A percentile compares a stretch with the other conserved stretches of the same genome.
phyloP scores from a whole-genome alignment of 179 eudicot species.

The Beta corolliflora region DNA sequence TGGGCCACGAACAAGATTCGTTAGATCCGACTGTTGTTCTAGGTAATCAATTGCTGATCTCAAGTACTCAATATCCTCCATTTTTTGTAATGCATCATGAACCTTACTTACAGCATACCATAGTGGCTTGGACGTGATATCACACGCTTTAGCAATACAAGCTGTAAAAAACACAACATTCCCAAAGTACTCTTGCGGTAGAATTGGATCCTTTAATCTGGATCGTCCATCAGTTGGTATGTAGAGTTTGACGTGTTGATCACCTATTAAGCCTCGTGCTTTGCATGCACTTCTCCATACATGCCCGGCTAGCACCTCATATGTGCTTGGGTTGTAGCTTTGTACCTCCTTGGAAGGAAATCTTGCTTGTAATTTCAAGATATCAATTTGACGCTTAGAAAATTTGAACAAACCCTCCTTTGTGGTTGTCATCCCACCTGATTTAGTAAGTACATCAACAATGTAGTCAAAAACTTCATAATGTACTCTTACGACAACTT shows the following conservation, averaged over 20 bases:
- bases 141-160: slow-evolving; percentile 34
- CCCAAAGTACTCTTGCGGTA: slow-evolving; percentile 47
- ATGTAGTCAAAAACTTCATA: neutral
- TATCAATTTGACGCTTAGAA: slow-evolving; percentile 27
- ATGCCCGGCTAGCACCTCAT: slow-evolving; percentile 41
- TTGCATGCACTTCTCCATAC: slow-evolving; percentile 43
- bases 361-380: slow-evolving; percentile 26
- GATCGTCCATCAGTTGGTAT: slow-evolving; percentile 49
- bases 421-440: slow-evolving; percentile 3
- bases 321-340: slow-evolving; percentile 34
- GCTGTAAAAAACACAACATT: slow-evolving; percentile 45
- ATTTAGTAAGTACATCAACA: neutral
- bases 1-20: slow-evolving; percentile 38
- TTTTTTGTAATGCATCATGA: slow-evolving; percentile 29
- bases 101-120: slow-evolving; percentile 32
- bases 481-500: neutral
- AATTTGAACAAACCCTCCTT: slow-evolving; percentile 7
- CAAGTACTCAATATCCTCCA: slow-evolving; percentile 42
- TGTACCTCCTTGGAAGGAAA: slow-evolving; percentile 8
- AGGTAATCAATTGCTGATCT: slow-evolving; percentile 54
- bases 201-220: slow-evolving; percentile 26
- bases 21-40: slow-evolving; percentile 38
- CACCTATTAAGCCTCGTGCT: slow-evolving; percentile 42
- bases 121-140: slow-evolving; percentile 35
- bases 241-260: slow-evolving; percentile 47